A percentile compares a stretch with the other conserved stretches of the same genome.
Evolutionary conservation across 2,329 filamentous ascomycete genomes (phyloP).

Genomic region (Malbranchea cinnamomea): DNA sequence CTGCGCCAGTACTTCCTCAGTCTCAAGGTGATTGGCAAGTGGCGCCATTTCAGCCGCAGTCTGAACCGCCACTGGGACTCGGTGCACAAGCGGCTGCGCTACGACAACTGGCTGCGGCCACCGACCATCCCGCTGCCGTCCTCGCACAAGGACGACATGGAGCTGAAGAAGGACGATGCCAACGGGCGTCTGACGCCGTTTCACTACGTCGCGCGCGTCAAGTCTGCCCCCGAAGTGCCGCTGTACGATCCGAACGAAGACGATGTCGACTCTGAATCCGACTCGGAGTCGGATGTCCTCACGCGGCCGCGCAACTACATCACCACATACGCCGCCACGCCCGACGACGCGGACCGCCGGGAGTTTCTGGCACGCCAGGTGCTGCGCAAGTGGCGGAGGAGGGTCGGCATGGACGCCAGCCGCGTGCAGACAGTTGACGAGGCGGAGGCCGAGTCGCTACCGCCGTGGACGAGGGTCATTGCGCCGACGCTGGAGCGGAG

Average conservation of each 20-base stretch:
- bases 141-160: slow-evolving; percentile 1
- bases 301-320: slow-evolving; percentile 24
- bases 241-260: slow-evolving; percentile 7
- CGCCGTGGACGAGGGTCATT: slow-evolving; percentile 67
- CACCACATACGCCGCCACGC: slow-evolving; percentile 22
- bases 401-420: slow-evolving; percentile 45
- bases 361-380: slow-evolving; percentile 53
- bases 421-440: slow-evolving; percentile 38
- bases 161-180: too few species aligned
- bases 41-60: slow-evolving; percentile 54
- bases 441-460: slow-evolving; percentile 42
- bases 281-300: slow-evolving; percentile 26
- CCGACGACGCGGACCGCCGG: slow-evolving; percentile 39
- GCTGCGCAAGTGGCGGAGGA: slow-evolving; percentile 56
- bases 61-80: slow-evolving; percentile 50
- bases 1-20: slow-evolving; percentile 85
- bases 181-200: slow-evolving; percentile 2
- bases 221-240: too few species aligned
- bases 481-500: slow-evolving; percentile 63
- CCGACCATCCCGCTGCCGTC: slow-evolving; percentile 1
- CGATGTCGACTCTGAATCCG: slow-evolving; percentile 29
- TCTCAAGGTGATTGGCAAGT: slow-evolving; percentile 63
- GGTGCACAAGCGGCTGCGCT: slow-evolving; percentile 48
- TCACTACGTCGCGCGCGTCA: slow-evolving; percentile 4
- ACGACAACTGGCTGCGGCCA: slow-evolving; percentile 32